Conservation (phyloP, 345 rosid species). For the Lagerstroemia speciosa region DNA sequence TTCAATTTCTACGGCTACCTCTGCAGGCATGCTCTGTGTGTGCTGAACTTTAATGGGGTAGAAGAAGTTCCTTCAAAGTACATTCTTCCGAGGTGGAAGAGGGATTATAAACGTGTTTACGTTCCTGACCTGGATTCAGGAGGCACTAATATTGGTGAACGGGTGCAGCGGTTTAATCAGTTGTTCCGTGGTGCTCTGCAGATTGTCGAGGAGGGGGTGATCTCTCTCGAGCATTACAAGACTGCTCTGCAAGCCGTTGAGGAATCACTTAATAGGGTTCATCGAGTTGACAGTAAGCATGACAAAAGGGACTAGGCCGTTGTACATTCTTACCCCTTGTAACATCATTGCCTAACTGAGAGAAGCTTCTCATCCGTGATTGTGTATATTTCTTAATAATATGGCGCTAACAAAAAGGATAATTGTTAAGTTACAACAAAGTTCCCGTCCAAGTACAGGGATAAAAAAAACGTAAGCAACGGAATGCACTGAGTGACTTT, state of each 20-base stretch:
- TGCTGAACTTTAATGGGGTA: conserved; percentile 63
- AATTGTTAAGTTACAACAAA: too few relatives aligned
- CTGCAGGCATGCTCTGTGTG: conserved; percentile 76
- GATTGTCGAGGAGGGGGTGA: conserved; percentile 60
- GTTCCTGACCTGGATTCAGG: conserved; percentile 22
- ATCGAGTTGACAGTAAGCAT: conserved; percentile 31
- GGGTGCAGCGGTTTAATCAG: conserved; percentile 47
- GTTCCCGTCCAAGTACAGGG: too few relatives aligned
- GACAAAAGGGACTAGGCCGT: neutral
- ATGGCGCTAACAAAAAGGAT: too few relatives aligned
- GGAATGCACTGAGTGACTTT: too few relatives aligned
- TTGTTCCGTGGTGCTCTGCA: conserved; percentile 42
- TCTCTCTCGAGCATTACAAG: conserved; percentile 56
- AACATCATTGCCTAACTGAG: neutral
- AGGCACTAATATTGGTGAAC: conserved; percentile 15
- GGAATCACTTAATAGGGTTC: conserved; percentile 43
- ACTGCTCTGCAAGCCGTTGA: conserved; percentile 45
- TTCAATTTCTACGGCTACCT: conserved; percentile 75
- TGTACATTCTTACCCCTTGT: neutral
- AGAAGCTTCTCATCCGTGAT: neutral
- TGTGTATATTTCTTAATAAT: neutral
- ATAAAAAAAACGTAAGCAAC: too few relatives aligned
- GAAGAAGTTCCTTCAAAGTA: conserved; percentile 59
- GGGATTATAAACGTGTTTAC: conserved; percentile 48
- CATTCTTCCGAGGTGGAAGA: conserved; percentile 56